Base-by-base conservation (phyloP, 352 stramenopile genomes). In the Pythium brassicae region DNA sequence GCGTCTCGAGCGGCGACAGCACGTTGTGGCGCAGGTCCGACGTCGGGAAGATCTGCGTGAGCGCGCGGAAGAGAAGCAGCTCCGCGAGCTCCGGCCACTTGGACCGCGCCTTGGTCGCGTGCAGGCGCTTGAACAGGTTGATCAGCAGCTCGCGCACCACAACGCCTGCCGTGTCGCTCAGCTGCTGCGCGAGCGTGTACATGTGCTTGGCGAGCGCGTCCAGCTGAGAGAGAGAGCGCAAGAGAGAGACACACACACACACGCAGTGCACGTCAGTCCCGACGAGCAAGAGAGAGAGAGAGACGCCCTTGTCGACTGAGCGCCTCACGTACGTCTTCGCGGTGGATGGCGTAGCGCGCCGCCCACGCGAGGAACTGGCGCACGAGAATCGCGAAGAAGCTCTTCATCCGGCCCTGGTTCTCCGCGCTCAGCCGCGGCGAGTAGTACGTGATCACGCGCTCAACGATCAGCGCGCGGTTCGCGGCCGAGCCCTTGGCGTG, bases 401-500 rank as follows among this genome's bases (percentile, higher is more conserved):
- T 97, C 76, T 98, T 95, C 89, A 98, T 98, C 43, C 89, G 92
- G 59, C 90, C 76, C 61, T 95, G 89, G 72, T 99, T 99, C 27
- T 92, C 87, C 48, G 92, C 89, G 60, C 95, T 95, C 32, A 99
- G 63, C 46, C 90, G 80, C n/a, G 96, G 84, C 26, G 91, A 98
- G 75, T 98, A 98, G 51, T 89, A 95, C 46, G 78, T 86, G 44
- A 98, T 74, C 47, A 99, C 91, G 34, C 96, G 90, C 62, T 96
- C 72, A 29, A 99, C 69, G 49, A 99, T 97, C 17, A 91, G 73
- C 15, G 75, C 84, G 29, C 85, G 89, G 20, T 78, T 76, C 50
- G 78, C 67, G 1, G 74, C 48, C 22, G 86, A 89, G n/a, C 74
- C 87, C 19, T 76, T 79, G 7, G 90, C 92, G 70, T 98, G 83